Base-by-base conservation (phyloP, 225 moss, liverwort and hornwort species). In the Bryum argenteum region DNA sequence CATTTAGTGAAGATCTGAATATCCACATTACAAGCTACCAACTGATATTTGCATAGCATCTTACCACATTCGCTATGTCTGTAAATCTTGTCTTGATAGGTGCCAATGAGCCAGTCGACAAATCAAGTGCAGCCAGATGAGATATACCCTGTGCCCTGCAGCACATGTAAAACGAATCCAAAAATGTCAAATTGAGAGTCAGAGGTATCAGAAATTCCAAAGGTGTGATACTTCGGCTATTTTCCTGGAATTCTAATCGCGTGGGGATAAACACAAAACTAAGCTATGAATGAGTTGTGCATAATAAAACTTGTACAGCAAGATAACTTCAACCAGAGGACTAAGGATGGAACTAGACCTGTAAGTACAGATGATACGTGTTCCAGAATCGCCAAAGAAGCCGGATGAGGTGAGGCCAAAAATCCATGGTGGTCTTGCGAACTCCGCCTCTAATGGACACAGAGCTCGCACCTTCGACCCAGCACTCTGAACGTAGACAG, bases 361-460 rank as follows among this genome's bases (percentile, higher is more conserved):
- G 88, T 89, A 96, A 69, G 89, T 88, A 61, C 93, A 91, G 70
- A 90, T 75, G 42, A 91, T 84, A 55, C 65, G 70, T 60, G 76
- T 84, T 67, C 78, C 83, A 43, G 85, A 88, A 57, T 80, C 71
- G 22, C 79, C 75, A 59, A 84, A 70, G 76, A 93, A 96, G 63
- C 65, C 86, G 80, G 81, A 93, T 40, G 88, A 90, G 26, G 89
- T 80, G 73, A 86, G 87, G 58, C 95, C 95, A 63, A 96, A 91
- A 67, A 66, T 73, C 95, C 95, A 93, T 20, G 78, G 56, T 11
- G 95, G 91, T 65, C 93, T 89, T 4, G 93, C 80, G 65, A 96
- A 93, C 81, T 96, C 93, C 40, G 95, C 95, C 67, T 89, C 84
- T 75, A 96, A 71, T 18, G 88, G 87, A 60, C 80, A 88, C 17